Base-by-base conservation (phyloP, 2,329 filamentous ascomycete genomes). In the Phyllosticta citribraziliensis region DNA sequence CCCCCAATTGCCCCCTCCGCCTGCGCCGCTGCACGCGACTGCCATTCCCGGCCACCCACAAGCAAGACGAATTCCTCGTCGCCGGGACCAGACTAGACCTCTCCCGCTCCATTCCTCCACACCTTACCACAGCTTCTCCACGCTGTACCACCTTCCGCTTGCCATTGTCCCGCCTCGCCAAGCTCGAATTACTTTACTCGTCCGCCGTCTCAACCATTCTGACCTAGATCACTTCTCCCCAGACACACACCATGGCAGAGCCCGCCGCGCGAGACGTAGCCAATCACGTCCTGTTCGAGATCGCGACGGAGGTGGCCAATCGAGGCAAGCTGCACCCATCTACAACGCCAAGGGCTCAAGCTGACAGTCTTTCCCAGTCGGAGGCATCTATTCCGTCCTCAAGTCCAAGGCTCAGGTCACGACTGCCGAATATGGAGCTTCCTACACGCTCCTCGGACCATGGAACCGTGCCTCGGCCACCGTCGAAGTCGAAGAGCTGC, bases 361-460 rank as follows among this genome's bases (percentile, higher is more conserved):
- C 57, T 63, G 62, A 50, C 35, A 12, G 24, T 19, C 14, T 53
- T 30, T 61, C 50, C 22, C 67, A 95, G 94, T 99, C 64, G 94
- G 94, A 72, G 94, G 94, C 70, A 99, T 99, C 78, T 99, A 99
- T 81, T 97, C 93, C 17, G 94, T 99, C 66, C 87, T 99, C 77
- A 99, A 99, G 78, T 99, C 94, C 64, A 99, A 99, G 77, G 93
- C 94, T 47, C 93, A 94, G 57, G 94, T 97, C 64, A 97, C 94
- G 52, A 97, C 93, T 0, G 91, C 91, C 64, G 94, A 99, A 76
- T 99, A 97, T 94, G 94, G 94, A 76, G 91, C 96, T 63, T 86
- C 91, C 67, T 99, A 99, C 77, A 96, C 91, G 27, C 84, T 97
- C 66, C 92, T 99, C 73, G 94, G 94, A 1, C 94, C 94, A 62